Evolutionary conservation across 306 rosid genomes (phyloP).

Genomic region (Canavalia gladiata): DNA sequence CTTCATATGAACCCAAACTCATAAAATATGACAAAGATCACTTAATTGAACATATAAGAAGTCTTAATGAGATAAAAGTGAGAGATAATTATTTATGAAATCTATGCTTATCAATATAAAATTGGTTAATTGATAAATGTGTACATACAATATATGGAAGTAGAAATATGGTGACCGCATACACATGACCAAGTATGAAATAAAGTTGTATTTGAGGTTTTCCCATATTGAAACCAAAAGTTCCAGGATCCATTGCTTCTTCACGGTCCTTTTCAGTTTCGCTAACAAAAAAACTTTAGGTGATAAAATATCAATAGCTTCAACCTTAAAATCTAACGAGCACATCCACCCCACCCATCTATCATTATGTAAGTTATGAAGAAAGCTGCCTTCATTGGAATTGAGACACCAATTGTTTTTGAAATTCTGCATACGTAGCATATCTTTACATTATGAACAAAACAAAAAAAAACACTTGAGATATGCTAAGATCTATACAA

Average conservation of each 20-base stretch:
- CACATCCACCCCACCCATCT: constrained; percentile 99
- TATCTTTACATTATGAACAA: constrained; percentile 26
- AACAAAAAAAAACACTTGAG: background rate
- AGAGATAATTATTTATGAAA: no score
- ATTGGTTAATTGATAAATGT: no score
- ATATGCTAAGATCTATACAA: background rate
- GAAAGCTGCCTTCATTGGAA: constrained; percentile 99
- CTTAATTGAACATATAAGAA: no score
- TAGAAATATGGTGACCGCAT: constrained; percentile 84
- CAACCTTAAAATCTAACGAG: constrained; percentile 91
- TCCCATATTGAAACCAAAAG: constrained; percentile 87
- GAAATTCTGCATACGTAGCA: constrained; percentile 75
- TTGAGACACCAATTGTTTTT: constrained; percentile 87
- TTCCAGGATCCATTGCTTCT: constrained; percentile 99
- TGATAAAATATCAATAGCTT: constrained; percentile 89
- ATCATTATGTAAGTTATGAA: constrained; percentile 54
- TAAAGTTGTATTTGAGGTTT: constrained; percentile 97
- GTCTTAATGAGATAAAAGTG: no score
- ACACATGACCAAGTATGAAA: constrained; percentile 95
- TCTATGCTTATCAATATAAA: no score
- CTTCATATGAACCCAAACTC: no score
- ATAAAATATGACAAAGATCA: no score
- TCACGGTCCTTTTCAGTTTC: constrained; percentile 95
- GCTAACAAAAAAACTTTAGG: constrained; percentile 76
- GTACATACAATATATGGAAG: constrained; percentile 91